phyloP scores from a whole-genome alignment of 148 eudicot species.

The Polygonum maritimum region DNA sequence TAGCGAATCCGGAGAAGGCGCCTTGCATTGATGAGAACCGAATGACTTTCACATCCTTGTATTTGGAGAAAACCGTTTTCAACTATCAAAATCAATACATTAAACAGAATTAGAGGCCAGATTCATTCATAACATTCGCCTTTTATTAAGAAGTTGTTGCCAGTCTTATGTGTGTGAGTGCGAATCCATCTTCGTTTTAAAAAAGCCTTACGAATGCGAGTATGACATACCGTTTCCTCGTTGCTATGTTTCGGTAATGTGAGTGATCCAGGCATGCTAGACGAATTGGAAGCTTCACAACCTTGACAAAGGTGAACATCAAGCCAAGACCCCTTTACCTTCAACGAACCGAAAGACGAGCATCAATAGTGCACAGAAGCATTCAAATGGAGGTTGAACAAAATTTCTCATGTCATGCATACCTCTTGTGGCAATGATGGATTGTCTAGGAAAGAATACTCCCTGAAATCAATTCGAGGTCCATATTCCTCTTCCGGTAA shows the following conservation, averaged over 20 bases:
- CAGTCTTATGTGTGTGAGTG: no score
- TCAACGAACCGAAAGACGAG: conserved; percentile 9
- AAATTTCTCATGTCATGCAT: not conserved
- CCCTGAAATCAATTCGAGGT: conserved; percentile 56
- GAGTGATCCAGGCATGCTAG: conserved; percentile 33
- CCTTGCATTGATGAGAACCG: conserved; percentile 77
- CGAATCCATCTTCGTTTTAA: no score
- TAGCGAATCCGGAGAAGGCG: conserved; percentile 63
- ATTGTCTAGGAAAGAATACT: conserved; percentile 83
- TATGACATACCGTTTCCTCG: conserved; percentile 73
- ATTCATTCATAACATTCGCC: not conserved
- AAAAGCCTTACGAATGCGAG: not conserved
- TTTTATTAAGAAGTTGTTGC: not conserved
- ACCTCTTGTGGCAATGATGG: conserved; percentile 73
- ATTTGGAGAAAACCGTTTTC: conserved; percentile 38
- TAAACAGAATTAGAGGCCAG: not conserved
- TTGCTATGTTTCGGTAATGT: conserved; percentile 71
- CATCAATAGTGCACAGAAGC: not conserved
- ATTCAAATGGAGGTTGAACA: not conserved
- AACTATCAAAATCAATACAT: conserved; percentile 28
- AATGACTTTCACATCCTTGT: conserved; percentile 65
- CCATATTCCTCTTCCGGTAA: conserved; percentile 61
- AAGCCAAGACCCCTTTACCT: conserved; percentile 97
- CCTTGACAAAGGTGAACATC: conserved; percentile 85
- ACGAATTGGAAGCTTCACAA: conserved; percentile 43